Evolutionary conservation across 208 protist genomes (phyloP), one percentile per base, ranked within the genome.

Genomic region (Trypanosoma scelopori): DNA sequence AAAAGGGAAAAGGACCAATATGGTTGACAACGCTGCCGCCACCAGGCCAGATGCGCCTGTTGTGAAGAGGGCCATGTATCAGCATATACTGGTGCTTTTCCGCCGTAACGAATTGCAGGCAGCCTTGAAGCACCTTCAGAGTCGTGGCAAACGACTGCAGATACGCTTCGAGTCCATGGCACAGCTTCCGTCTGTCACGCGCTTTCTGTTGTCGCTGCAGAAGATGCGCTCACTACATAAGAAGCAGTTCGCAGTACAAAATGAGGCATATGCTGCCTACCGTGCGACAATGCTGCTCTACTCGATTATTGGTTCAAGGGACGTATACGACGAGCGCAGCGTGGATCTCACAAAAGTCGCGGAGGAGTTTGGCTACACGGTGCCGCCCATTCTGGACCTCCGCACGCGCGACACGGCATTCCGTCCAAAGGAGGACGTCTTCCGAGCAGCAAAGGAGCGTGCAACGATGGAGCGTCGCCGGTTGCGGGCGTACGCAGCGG

Each of bases 351-450:
- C 78, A 55, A 76, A 73, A 37, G 74, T 85, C 9, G 82, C 82
- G 18, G 78, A 77, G 71, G 83, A 93, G 74, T 90, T 93, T 37
- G 87, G 87, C 43, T 90, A 78, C 73, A 74, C 71, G 30, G 79
- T 84, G 61, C 45, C 79, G 20, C 87, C 87, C 23, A 63, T 89
- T 75, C 59, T 93, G 18, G 87, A 93, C 53, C 76, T 93, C 13
- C 82, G 87, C 35, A 74, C 85, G 15, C 85, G 84, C 63, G 81
- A 90, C 60, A 93, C 80, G 6, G 55, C 23, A 15, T 93, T 86
- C 62, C 81, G 87, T 6, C 80, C 82, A n/a, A 85, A 80, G 68
- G 83, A 93, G 67, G 83, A 93, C 71, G 81, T 75, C 55, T 79
- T 73, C 71, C 70, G 79, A n/a, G 83, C 83, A 9, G 77, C 83